Base-by-base conservation (phyloP, 2,329 filamentous ascomycete genomes). In the Cytospora leucostoma region DNA sequence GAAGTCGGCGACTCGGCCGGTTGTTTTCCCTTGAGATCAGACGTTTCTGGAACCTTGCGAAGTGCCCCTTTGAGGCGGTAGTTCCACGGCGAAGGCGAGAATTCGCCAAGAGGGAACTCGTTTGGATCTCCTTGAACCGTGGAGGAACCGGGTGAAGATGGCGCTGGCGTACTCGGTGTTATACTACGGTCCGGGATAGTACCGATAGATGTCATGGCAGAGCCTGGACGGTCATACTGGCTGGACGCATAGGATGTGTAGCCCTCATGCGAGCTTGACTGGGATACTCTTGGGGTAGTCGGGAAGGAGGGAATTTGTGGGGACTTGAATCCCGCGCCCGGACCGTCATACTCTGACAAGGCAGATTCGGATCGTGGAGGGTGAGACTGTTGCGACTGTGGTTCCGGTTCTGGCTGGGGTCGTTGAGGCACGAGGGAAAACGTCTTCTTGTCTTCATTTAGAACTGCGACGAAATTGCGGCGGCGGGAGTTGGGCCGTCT, bases 11-110 rank as follows among this genome's bases (percentile, higher is more conserved):
- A 69, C 44, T 70, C 63, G 62, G 68, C 63, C 60, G 71, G 68
- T 66, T 77, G 75, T 67, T 77, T 79, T 64, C 73, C 76, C 71
- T 81, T 80, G 62, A 73, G 67, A 68, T 82, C 78, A 21, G 77
- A 75, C 52, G 77, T 79, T 35, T 73, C 75, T 52, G 76, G 74
- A 19, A 85, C 82, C 70, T 83, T 83, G 61, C 83, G 83, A 63
- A 86, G 71, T 59, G 83, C 83, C 67, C 84, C 82, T 54, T 81
- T 75, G 71, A 86, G 77, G 67, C 80, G 80, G 69, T 83, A 82
- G 70, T 81, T 84, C 79, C 80, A 84, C 60, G 82, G 78, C 17
- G 81, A 76, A 19, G 75, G 17, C 12, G 61, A 56, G 34, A 40
- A 32, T 19, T 66, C 72, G 52, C 68, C 56, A 59, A 65, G 70